Base-by-base conservation (phyloP, 768 basidiomycete genomes). In the Exsudoporus frostii region DNA sequence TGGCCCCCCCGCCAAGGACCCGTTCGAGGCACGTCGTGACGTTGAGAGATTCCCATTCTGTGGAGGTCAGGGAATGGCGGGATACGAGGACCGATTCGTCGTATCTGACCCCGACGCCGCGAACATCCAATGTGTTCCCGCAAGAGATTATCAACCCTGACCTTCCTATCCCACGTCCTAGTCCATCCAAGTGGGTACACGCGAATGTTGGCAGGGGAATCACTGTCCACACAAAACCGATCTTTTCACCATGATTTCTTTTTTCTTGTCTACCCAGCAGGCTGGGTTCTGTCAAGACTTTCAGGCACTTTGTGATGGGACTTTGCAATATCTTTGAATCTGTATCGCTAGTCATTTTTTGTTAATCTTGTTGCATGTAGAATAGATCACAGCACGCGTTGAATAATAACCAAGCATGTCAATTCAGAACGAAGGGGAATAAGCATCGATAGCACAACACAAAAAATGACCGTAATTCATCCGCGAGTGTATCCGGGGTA, bases 91-190 rank as follows among this genome's bases (percentile, higher is more conserved):
- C 54, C 36, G 51, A 37, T 39, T 61, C 41, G 33, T 55, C 41
- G 33, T 54, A 20, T 48, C 60, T 51, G 62, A 51, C 50, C 3
- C 48, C 50, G 52, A 57, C 51, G 14, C 58, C 59, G 15, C 51
- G 30, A 5, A 57, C 61, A 9, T 51, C 56, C 1, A 56, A 56
- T 1, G 55, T 69, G 19, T 81, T 82, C 66, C 76, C 79, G 20
- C 68, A 66, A 44, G 65, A 60, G 43, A 69, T 77, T 33, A 62
- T 65, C 6, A 69, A 86, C 59, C 71, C 79, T 40, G 79, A 87
- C 65, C 60, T 75, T 55, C 83, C 84, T 7, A 80, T 86, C 45
- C 79, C 82, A 9, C 73, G 76, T 53, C 78, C 81, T 27, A 69
- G 68, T 37, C 64, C 73, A 36, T 80, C 79, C 5, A 69, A 81